Evolutionary conservation across 169 alveolate genomes (phyloP), one percentile per base, ranked within the genome.

Genomic region (Cytauxzoon felis): DNA sequence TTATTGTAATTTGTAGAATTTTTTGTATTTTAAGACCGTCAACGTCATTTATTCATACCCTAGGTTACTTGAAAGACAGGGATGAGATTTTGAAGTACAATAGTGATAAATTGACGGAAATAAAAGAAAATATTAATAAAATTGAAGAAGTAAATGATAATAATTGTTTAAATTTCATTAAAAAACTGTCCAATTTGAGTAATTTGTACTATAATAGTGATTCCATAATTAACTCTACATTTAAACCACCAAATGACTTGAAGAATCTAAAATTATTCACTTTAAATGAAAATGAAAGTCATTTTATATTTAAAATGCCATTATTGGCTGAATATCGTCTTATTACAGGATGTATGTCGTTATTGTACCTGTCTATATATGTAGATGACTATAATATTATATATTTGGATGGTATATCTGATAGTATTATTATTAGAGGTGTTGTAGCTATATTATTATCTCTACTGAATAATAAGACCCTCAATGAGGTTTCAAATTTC

Each of bases 361-460:
- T 68, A 7, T 59, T 76, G 16, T 64, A 40, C 58, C 33, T 76
- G 16, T 61, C 81, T 1, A 66, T 57, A 6, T 26, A 41, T 19
- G 71, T 73, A 24, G 72, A 73, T 26, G 11, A 40, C 21, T 18
- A 59, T 23, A 58, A 42, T 4, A 7, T 38, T 16, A 51, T 76
- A 27, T 57, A 64, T 27, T 59, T 76, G 21, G 86, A 76, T 32
- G 86, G 86, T 2, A 67, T 62, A 21, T 64, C 86, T 1, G 81
- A 76, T 36, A 61, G 79, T 26, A 54, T 76, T 29, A 52, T 76
- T 21, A 48, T 52, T 40, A 64, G 51, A 52, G 73, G 72, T 3
- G 51, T 47, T 1, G 19, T 76, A 33, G 67, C 86, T 8, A 33
- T 76, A n/a, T 48, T 76, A 0, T 57, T 76, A 21, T 43, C 41